phyloP scores from a whole-genome alignment of 768 basidiomycete species.

The Gautieria morchelliformis region DNA sequence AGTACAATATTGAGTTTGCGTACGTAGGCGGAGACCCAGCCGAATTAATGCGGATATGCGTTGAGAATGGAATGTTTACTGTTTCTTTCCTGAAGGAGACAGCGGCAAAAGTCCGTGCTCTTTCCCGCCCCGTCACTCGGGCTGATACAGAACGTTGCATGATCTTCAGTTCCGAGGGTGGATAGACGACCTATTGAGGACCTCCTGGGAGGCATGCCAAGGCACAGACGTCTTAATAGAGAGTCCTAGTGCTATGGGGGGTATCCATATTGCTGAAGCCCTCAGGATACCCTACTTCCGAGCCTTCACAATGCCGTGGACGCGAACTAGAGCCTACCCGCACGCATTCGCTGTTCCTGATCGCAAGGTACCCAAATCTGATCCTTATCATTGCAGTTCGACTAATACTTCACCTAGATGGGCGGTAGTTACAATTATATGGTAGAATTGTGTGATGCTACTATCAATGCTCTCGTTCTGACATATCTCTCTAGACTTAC shows the following conservation, averaged over 20 bases:
- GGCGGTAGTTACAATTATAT: constrained; percentile 98
- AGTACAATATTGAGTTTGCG: constrained; percentile 96
- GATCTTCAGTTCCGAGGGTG: constrained; percentile 81
- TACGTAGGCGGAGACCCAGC: constrained; percentile 96
- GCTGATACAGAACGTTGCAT: constrained; percentile 5
- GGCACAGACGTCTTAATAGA: constrained; percentile 89
- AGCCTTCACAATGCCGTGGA: constrained; percentile 98
- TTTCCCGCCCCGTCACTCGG: not conserved
- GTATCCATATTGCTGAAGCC: constrained; percentile 94
- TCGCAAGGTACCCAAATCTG: constrained; percentile 50
- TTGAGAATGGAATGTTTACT: constrained; percentile 97
- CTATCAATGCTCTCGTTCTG: not conserved
- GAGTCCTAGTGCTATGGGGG: constrained; percentile 95
- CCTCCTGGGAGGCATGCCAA: constrained; percentile 95
- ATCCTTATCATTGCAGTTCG: not conserved
- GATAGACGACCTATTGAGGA: constrained; percentile 91
- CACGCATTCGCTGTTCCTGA: constrained; percentile 98
- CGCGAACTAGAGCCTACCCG: constrained; percentile 91
- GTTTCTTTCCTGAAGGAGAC: constrained; percentile 91
- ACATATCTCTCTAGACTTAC: constrained; percentile 51
- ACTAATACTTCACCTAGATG: constrained; percentile 42
- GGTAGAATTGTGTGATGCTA: constrained; percentile 35
- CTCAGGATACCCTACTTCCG: constrained; percentile 88
- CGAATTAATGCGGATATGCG: constrained; percentile 94
- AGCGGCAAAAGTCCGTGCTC: constrained; percentile 58